Evolutionary conservation across 2,329 filamentous ascomycete species (phyloP).

Genomic region (Sporothrix inflata): DNA sequence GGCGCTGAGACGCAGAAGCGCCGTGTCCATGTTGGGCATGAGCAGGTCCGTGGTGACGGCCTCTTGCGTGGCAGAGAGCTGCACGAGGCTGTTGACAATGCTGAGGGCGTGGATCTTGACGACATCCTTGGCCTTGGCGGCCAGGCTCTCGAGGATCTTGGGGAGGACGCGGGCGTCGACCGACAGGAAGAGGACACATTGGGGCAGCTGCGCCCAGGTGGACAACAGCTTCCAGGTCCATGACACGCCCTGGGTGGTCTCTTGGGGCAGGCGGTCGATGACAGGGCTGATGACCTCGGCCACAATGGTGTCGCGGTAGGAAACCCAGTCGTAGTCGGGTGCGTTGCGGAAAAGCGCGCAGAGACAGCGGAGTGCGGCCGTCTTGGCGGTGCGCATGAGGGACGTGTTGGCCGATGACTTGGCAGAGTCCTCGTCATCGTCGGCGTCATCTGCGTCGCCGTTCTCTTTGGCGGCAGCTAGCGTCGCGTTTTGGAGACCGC

Average conservation of each 20-base stretch:
- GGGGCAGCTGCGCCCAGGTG: constrained; percentile 73
- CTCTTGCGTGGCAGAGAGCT: constrained; percentile 59
- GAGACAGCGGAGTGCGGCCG: constrained; percentile 79
- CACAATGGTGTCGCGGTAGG: constrained; percentile 72
- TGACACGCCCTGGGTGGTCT: constrained; percentile 89
- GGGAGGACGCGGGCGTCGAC: constrained; percentile 66
- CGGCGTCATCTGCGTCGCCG: constrained; percentile 43
- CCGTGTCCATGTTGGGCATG: constrained; percentile 58
- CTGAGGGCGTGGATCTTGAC: constrained; percentile 82
- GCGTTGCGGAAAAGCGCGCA: constrained; percentile 77
- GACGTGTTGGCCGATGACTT: constrained; percentile 46
- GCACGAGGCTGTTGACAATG: constrained; percentile 72
- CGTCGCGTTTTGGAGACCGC: constrained; percentile 49
- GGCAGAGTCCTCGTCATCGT: not conserved
- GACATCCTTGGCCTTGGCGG: constrained; percentile 69
- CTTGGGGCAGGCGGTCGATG: constrained; percentile 75
- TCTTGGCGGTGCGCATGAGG: constrained; percentile 67
- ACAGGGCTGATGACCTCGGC: constrained; percentile 76
- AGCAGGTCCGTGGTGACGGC: constrained; percentile 54
- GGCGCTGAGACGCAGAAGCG: constrained; percentile 47
- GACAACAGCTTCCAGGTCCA: constrained; percentile 78
- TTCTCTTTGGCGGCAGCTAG: constrained; percentile 35
- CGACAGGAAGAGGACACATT: constrained; percentile 68
- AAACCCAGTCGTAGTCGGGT: constrained; percentile 67
- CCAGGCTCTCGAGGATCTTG: constrained; percentile 73